Percentiles rank a stretch among this genome's conserved stretches.
Evolutionary conservation across 306 rosid species (phyloP).

Genomic region (Acmispon strigosus): DNA sequence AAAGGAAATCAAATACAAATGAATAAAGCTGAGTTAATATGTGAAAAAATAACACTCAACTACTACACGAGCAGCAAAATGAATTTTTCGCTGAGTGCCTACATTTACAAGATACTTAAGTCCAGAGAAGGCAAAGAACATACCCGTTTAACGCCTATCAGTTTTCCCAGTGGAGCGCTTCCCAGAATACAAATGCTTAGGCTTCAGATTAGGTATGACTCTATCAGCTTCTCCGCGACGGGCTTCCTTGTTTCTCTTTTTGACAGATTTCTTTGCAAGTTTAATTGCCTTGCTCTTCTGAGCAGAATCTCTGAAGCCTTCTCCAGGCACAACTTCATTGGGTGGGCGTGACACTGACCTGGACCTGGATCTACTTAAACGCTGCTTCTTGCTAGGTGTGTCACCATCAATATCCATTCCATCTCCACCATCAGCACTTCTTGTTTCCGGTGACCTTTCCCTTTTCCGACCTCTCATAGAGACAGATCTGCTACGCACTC

Average conservation of each 20-base stretch:
- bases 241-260: slow-evolving; percentile 59
- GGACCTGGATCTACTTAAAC: slow-evolving; percentile 37
- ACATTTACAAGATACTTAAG: not conserved
- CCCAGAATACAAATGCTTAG: slow-evolving; percentile 75
- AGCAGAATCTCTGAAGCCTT: slow-evolving; percentile 61
- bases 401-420: slow-evolving; percentile 59
- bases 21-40: not conserved
- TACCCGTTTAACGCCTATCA: slow-evolving; percentile 54
- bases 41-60: not conserved
- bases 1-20: not conserved
- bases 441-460: slow-evolving; percentile 51
- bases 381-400: slow-evolving; percentile 56
- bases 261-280: slow-evolving; percentile 52
- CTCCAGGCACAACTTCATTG: slow-evolving; percentile 64
- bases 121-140: not conserved
- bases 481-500: slow-evolving; percentile 60
- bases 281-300: slow-evolving; percentile 61
- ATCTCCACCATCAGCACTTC: slow-evolving; percentile 30
- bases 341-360: slow-evolving; percentile 54
- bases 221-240: slow-evolving; percentile 79
- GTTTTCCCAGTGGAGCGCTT: slow-evolving; percentile 75
- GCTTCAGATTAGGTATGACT: slow-evolving; percentile 58
- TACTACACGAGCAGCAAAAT: not conserved
- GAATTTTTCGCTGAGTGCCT: not conserved
- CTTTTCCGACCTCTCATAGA: slow-evolving; percentile 55